Percentiles rank a stretch among this genome's conserved stretches.
phyloP scores from a whole-genome alignment of 2,329 filamentous ascomycete species.

The Paracoccidioides brasiliensis region DNA sequence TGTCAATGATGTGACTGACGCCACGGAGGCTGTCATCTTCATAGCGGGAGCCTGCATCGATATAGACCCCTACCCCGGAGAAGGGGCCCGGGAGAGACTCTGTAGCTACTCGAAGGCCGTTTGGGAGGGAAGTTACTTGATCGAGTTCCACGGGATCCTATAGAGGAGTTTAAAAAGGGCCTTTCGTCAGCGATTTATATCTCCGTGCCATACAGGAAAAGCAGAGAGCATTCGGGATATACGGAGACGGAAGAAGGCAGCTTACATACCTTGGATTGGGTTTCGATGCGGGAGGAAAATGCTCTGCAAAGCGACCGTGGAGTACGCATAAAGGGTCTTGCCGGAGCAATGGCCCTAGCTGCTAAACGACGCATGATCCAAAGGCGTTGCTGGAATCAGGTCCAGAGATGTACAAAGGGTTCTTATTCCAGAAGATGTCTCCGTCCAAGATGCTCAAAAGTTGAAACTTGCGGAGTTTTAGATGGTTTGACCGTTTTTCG shows the following conservation, averaged over 20 bases:
- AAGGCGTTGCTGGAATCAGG: neutral
- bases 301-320: slow-evolving; percentile 24
- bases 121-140: slow-evolving; percentile 73
- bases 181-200: neutral
- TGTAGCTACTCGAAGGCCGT: slow-evolving; percentile 87
- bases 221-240: neutral
- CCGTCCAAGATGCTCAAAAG: no score
- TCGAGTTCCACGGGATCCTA: slow-evolving; percentile 80
- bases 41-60: slow-evolving; percentile 89
- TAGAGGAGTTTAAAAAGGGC: neutral
- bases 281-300: slow-evolving; percentile 24
- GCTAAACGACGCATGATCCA: slow-evolving; percentile 28
- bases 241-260: neutral
- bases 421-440: no score
- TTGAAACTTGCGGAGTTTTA: neutral
- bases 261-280: slow-evolving; percentile 21
- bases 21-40: slow-evolving; percentile 76
- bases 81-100: slow-evolving; percentile 92
- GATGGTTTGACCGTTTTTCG: no score
- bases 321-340: slow-evolving; percentile 23
- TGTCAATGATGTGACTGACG: slow-evolving; percentile 91
- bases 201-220: no score
- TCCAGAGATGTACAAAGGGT: neutral
- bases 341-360: slow-evolving; percentile 27
- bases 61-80: slow-evolving; percentile 85